Conservation (phyloP, 1,139 yeast species). For the Arxiozyma bovina region DNA sequence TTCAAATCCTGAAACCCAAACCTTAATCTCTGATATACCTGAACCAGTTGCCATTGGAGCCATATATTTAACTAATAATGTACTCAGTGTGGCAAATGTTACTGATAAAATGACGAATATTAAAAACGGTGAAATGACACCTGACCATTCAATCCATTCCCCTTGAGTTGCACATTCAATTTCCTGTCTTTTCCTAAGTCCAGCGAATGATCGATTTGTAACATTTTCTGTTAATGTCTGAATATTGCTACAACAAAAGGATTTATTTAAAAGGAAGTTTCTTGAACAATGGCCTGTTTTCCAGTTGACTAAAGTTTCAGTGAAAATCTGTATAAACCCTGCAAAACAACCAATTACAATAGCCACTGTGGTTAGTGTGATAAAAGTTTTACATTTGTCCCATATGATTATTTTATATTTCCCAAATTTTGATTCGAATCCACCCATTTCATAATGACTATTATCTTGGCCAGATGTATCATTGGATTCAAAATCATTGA, state of each 20-base stretch:
- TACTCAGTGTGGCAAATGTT: constrained; percentile 54
- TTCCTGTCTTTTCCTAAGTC: constrained; percentile 26
- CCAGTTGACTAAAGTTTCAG: constrained; percentile 78
- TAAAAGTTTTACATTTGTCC: constrained; percentile 56
- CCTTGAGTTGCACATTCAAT: constrained; percentile 36
- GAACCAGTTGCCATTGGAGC: constrained; percentile 96
- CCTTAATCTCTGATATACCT: constrained; percentile 93
- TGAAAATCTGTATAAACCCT: constrained; percentile 66
- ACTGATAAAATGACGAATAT: constrained; percentile 54
- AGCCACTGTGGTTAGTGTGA: constrained; percentile 69
- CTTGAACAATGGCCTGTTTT: constrained; percentile 68
- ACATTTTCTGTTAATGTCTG: background rate
- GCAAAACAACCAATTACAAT: constrained; percentile 73
- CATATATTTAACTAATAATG: constrained; percentile 54
- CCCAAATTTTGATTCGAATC: constrained; percentile 7
- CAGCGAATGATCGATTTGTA: constrained; percentile 1
- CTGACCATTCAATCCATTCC: constrained; percentile 51
- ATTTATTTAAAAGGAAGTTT: constrained; percentile 60
- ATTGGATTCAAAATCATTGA: background rate
- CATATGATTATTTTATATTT: constrained; percentile 32
- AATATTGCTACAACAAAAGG: constrained; percentile 75
- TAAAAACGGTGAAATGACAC: constrained; percentile 43
- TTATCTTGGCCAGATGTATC: background rate
- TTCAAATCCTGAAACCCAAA: constrained; percentile 86
- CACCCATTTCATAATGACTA: constrained; percentile 3